A percentile compares a stretch with the other conserved stretches of the same genome.
Conservation (phyloP, 768 basidiomycete species). For the Amanita jacksonii region DNA sequence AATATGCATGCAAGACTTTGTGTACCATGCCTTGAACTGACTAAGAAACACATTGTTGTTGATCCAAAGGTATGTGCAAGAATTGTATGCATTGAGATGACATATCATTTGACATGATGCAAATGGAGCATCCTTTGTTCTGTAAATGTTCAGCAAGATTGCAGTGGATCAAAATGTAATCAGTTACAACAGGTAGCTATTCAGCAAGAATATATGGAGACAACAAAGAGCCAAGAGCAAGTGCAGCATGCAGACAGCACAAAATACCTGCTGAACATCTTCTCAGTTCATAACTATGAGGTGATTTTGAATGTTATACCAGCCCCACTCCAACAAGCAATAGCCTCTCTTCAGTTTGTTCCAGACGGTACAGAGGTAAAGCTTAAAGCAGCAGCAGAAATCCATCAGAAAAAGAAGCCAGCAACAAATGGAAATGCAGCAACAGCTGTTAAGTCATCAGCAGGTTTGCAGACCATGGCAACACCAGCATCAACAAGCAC, state of each 20-base stretch:
- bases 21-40: background rate
- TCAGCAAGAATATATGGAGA: constrained; percentile 12
- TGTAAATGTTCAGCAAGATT: constrained; percentile 19
- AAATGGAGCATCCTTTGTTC: constrained; percentile 15
- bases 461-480: background rate
- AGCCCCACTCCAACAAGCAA: background rate
- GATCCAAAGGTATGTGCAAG: background rate
- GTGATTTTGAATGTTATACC: background rate
- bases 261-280: background rate
- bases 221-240: background rate
- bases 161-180: constrained; percentile 11
- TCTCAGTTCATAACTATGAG: background rate
- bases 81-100: no score
- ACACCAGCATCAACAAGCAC: background rate
- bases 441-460: no score
- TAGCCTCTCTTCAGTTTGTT: background rate
- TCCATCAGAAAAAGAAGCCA: constrained; percentile 1
- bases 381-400: constrained; percentile 1
- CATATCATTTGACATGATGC: no score
- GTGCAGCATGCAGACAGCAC: background rate
- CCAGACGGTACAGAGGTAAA: background rate
- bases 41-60: background rate
- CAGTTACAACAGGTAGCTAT: constrained; percentile 4
- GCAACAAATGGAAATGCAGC: background rate
- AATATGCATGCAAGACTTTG: background rate